Evolutionary conservation across 495 filamentous ascomycete species (phyloP), one percentile per base, ranked within the genome.

Genomic region (Pyrenopolyporus hunteri): DNA sequence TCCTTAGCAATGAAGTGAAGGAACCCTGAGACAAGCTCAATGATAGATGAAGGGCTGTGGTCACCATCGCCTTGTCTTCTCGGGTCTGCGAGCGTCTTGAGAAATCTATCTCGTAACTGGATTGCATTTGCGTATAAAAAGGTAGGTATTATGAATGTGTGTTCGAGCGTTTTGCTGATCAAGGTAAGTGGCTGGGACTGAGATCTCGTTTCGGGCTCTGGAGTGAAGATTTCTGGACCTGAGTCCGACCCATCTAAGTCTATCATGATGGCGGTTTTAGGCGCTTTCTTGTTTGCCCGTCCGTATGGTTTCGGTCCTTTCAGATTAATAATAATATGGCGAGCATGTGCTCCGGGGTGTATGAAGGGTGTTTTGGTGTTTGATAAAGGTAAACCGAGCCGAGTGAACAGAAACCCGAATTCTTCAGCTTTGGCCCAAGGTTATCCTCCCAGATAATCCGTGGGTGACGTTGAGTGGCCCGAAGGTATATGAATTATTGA

Each of bases 91-190:
- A 95, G 82, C 14, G 88, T 86, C 16, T 85, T 77, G 28, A 83
- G 82, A 74, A 95, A 94, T 52, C 79, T 80, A 57, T 92, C 89
- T 76, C 89, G 87, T 65, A 93, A 78, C 73, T 92, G 88, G 26
- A 85, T 84, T 61, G 91, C 90, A 69, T 88, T 89, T 77, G 91
- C 93, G 74, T 94, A 91, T 58, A 93, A 77, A 33, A 85, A 86
- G 49, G 91, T 93, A 10, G 91, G 91, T 62, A 95, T 88, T 55
- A 92, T 84, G 75, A 94, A 87, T 25, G 88, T 89, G 71, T 92
- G 85, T 69, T 94, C 90, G 65, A 94, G 87, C 17, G 86, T 88
- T 64, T 91, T 90, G 73, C 92, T 89, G 56, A 82, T 82, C 63
- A 95, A 82, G 64, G 85, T 85, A 47, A 95, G 83, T 31, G 91